phyloP scores from a whole-genome alignment of 192 early-diverging fungal species.

The Backusella psychrophila region DNA sequence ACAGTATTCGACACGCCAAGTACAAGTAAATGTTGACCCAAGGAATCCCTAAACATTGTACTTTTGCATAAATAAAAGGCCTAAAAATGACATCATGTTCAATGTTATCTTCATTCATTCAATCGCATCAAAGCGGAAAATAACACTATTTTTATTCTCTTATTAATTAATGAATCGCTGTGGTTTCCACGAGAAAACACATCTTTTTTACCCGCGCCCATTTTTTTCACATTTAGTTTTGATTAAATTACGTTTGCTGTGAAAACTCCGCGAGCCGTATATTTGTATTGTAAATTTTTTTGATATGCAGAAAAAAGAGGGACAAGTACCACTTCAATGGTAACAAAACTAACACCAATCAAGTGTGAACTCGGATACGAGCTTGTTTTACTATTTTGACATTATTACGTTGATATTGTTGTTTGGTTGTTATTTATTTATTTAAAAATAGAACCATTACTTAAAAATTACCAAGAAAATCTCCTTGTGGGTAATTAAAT shows the following conservation, averaged over 20 bases:
- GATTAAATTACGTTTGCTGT: background rate
- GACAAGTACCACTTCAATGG: background rate
- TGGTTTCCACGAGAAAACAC: background rate
- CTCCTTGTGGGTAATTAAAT: background rate
- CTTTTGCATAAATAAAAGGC: too few relatives aligned
- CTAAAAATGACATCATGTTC: too few relatives aligned
- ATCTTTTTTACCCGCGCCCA: background rate
- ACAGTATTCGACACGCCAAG: too few relatives aligned
- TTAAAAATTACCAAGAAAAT: background rate
- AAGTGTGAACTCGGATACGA: background rate
- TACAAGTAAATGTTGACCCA: too few relatives aligned
- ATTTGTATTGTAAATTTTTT: slow-evolving; percentile 1
- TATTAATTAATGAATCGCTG: background rate
- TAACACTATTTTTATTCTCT: background rate
- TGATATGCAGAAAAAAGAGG: slow-evolving; percentile 6
- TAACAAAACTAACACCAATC: slow-evolving; percentile 3
- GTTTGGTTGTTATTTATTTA: background rate
- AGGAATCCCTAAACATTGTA: too few relatives aligned
- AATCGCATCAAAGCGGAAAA: too few relatives aligned
- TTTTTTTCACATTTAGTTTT: background rate
- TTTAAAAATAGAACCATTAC: background rate
- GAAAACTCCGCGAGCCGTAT: background rate
- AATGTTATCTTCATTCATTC: too few relatives aligned
- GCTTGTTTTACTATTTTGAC: background rate
- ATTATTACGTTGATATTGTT: background rate